phyloP scores from a whole-genome alignment of 192 early-diverging fungal species.

The Coemansia aciculifera region DNA sequence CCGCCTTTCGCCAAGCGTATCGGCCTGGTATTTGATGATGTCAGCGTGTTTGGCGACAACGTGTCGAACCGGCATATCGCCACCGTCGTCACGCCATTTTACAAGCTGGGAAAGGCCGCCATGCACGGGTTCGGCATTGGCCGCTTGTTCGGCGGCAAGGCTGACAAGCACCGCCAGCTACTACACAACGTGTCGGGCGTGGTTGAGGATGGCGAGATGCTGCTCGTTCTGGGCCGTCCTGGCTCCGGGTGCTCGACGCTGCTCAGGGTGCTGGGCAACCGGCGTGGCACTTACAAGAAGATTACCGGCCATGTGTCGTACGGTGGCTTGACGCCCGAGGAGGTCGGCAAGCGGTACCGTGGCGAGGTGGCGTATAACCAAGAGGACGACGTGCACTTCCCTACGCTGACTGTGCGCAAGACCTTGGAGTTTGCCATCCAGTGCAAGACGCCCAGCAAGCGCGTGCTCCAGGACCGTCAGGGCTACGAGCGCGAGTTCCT shows the following conservation, averaged over 20 bases:
- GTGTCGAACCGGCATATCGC: conserved; percentile 40
- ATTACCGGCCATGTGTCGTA: conserved; percentile 65
- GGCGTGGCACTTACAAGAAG: conserved; percentile 55
- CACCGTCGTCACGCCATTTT: conserved; percentile 43
- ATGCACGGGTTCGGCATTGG: conserved; percentile 29
- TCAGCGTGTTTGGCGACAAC: conserved; percentile 38
- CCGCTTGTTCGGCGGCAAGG: not conserved
- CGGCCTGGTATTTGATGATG: conserved; percentile 46
- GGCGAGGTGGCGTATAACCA: conserved; percentile 78
- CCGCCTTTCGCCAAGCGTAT: conserved; percentile 51
- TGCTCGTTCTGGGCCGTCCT: conserved; percentile 68
- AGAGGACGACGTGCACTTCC: conserved; percentile 80
- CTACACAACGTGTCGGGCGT: conserved; percentile 64
- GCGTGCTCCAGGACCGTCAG: conserved; percentile 68
- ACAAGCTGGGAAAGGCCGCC: conserved; percentile 25
- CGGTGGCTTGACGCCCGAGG: conserved; percentile 64
- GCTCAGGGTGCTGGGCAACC: conserved; percentile 63
- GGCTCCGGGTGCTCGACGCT: conserved; percentile 70
- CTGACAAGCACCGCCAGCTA: conserved; percentile 41
- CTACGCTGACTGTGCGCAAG: conserved; percentile 76
- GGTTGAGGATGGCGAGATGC: conserved; percentile 71
- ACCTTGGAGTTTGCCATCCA: conserved; percentile 77
- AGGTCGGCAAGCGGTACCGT: conserved; percentile 63
- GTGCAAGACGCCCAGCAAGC: conserved; percentile 71
- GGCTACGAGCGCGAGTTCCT: conserved; percentile 54